Evolutionary conservation across 108 stramenopile genomes (phyloP).

Genomic region (Fistulifera pelliculosa): DNA sequence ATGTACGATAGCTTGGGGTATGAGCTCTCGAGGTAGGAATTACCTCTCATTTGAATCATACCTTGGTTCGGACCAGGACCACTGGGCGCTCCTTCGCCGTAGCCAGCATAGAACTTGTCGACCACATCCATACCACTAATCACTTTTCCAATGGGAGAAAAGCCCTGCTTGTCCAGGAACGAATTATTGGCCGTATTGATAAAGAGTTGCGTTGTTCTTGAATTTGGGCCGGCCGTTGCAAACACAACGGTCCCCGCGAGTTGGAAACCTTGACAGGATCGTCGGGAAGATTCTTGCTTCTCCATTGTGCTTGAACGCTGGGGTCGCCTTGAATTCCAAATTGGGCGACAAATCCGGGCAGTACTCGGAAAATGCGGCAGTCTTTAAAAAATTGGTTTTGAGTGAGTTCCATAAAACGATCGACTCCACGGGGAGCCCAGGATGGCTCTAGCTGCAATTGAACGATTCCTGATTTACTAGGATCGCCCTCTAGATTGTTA

Average conservation of each 20-base stretch:
- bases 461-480: slow-evolving; percentile 51
- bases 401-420: slow-evolving; percentile 62
- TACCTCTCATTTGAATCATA: slow-evolving; percentile 70
- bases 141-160: slow-evolving; percentile 84
- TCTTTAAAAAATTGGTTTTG: slow-evolving; percentile 49
- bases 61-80: slow-evolving; percentile 79
- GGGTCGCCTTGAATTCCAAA: slow-evolving; percentile 88
- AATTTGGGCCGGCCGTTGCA: slow-evolving; percentile 86
- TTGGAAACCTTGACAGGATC: slow-evolving; percentile 84
- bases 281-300: slow-evolving; percentile 46
- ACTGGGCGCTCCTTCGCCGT: slow-evolving; percentile 82
- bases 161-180: slow-evolving; percentile 89
- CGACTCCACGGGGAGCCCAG: slow-evolving; percentile 73
- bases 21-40: slow-evolving; percentile 50
- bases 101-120: slow-evolving; percentile 75
- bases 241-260: slow-evolving; percentile 75
- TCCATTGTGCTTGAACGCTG: slow-evolving; percentile 55
- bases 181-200: slow-evolving; percentile 70
- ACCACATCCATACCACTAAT: slow-evolving; percentile 89
- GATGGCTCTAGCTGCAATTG: slow-evolving; percentile 59
- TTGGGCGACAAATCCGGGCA: slow-evolving; percentile 86
- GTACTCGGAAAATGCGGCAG: slow-evolving; percentile 82
- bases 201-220: slow-evolving; percentile 89
- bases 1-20: slow-evolving; percentile 79
- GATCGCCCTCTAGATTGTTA: slow-evolving; percentile 54